These are phyloP conservation scores for Fusarium abutilonis DNA, from an alignment of 2,329 filamentous ascomycete species.

Conservation along the genomic window DNA sequence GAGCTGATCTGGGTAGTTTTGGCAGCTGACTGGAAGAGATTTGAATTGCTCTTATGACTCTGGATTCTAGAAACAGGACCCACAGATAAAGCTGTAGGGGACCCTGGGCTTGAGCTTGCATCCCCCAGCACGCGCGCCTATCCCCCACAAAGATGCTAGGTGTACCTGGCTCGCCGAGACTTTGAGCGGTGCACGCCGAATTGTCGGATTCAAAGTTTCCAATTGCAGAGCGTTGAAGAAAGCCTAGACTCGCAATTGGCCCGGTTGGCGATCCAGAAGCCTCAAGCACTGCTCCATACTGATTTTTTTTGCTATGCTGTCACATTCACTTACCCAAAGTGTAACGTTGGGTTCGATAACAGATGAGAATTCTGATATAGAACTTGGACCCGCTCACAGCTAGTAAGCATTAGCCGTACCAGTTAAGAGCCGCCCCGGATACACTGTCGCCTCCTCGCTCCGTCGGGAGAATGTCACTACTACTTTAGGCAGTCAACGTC, in stretches of 20 bases:
- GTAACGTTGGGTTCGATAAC: slow-evolving; percentile 19
- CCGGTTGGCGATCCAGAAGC: slow-evolving; percentile 37
- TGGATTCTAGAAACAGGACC: slow-evolving; percentile 22
- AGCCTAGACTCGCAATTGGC: slow-evolving; percentile 34
- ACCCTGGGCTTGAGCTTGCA: slow-evolving; percentile 14
- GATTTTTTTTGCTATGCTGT: slow-evolving; percentile 10
- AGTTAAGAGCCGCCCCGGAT: slow-evolving; percentile 40
- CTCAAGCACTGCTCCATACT: slow-evolving; percentile 4
- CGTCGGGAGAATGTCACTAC: slow-evolving; percentile 39
- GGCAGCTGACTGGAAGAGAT: slow-evolving; percentile 34
- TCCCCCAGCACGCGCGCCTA: slow-evolving; percentile 17
- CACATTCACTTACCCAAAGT: slow-evolving; percentile 22
- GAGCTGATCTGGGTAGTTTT: slow-evolving; percentile 9
- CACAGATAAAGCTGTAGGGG: slow-evolving; percentile 25
- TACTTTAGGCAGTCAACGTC: slow-evolving; percentile 2
- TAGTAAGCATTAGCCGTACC: slow-evolving; percentile 43
- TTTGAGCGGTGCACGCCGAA: slow-evolving; percentile 16
- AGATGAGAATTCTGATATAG: slow-evolving; percentile 32
- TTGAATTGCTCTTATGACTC: slow-evolving; percentile 36
- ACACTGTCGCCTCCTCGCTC: slow-evolving; percentile 33
- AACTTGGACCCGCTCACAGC: slow-evolving; percentile 39
- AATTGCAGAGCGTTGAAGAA: slow-evolving; percentile 21
- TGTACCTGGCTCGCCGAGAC: slow-evolving; percentile 12
- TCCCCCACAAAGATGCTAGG: slow-evolving; percentile 25
- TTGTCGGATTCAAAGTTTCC: slow-evolving; percentile 22